Conservation (phyloP, 2,329 filamentous ascomycete species). For the Fusarium sambucinum region DNA sequence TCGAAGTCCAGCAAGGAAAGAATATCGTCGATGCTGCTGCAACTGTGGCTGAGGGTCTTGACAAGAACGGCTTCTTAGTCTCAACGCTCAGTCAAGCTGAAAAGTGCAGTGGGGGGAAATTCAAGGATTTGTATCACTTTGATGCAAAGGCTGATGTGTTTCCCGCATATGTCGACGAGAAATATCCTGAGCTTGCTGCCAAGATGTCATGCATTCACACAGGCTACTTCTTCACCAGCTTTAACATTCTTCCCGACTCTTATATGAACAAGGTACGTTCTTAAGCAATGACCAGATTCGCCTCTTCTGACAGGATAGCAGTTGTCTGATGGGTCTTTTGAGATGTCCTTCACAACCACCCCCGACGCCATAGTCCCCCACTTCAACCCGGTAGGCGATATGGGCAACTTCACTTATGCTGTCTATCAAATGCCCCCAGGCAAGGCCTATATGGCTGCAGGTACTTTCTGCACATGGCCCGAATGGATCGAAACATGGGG, state of each 20-base stretch:
- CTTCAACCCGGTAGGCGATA: slow-evolving; percentile 60
- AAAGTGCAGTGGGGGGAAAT: slow-evolving; percentile 60
- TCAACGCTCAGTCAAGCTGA: slow-evolving; percentile 64
- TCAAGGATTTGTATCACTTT: slow-evolving; percentile 64
- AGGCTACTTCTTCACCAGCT: slow-evolving; percentile 62
- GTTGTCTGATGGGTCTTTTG: slow-evolving; percentile 57
- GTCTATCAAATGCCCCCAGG: slow-evolving; percentile 63
- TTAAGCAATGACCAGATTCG: accelerated
- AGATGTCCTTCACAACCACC: slow-evolving; percentile 61
- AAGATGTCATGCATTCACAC: slow-evolving; percentile 67
- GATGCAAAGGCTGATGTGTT: slow-evolving; percentile 66
- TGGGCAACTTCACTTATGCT: slow-evolving; percentile 62
- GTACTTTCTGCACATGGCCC: slow-evolving; percentile 59
- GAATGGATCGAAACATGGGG: slow-evolving; percentile 61
- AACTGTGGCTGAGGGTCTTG: slow-evolving; percentile 54
- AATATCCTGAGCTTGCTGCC: slow-evolving; percentile 57
- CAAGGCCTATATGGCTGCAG: slow-evolving; percentile 62
- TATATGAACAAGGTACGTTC: slow-evolving; percentile 60
- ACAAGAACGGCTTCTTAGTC: slow-evolving; percentile 62
- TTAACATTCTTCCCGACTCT: slow-evolving; percentile 58
- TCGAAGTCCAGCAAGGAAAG: slow-evolving; percentile 56
- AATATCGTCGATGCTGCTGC: slow-evolving; percentile 69
- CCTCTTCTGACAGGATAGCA: slow-evolving; percentile 23
- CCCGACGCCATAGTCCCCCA: slow-evolving; percentile 58
- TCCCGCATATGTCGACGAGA: slow-evolving; percentile 58